These are phyloP conservation scores for Agaricus sinodeliciosus DNA, from an alignment of 768 basidiomycete species.

Conservation along the genomic window DNA sequence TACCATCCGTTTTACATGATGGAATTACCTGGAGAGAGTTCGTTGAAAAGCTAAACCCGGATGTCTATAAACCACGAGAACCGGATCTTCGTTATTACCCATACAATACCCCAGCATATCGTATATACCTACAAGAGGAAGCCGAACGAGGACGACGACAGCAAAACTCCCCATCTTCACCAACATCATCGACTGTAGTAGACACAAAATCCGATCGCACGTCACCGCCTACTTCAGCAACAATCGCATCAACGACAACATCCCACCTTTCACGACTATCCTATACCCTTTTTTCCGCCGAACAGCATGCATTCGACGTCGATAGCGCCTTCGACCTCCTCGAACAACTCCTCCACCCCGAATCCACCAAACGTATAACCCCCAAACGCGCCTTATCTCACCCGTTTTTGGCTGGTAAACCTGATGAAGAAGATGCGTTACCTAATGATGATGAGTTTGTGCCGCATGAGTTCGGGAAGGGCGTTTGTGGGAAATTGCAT, in stretches of 20 bases:
- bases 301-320: constrained; percentile 47
- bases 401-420: constrained; percentile 55
- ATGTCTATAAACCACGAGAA: constrained; percentile 44
- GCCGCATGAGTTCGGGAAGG: constrained; percentile 64
- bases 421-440: constrained; percentile 20
- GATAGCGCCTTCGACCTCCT: constrained; percentile 71
- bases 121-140: constrained; percentile 12
- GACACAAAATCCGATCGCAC: constrained; percentile 11
- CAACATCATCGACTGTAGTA: constrained; percentile 16
- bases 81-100: constrained; percentile 52
- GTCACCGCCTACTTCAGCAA: constrained; percentile 8
- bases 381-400: constrained; percentile 75
- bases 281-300: constrained; percentile 9
- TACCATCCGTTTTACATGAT: constrained; percentile 66
- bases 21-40: constrained; percentile 70
- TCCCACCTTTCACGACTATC: neutral
- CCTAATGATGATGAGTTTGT: constrained; percentile 57
- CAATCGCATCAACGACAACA: neutral
- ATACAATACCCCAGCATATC: constrained; percentile 29
- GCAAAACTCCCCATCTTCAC: constrained; percentile 28
- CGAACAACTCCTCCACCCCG: constrained; percentile 65
- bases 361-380: constrained; percentile 71
- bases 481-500: constrained; percentile 60
- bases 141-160: constrained; percentile 14
- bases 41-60: constrained; percentile 73